Conservation (phyloP, 768 basidiomycete genomes). For the Leccinum uliginosum region DNA sequence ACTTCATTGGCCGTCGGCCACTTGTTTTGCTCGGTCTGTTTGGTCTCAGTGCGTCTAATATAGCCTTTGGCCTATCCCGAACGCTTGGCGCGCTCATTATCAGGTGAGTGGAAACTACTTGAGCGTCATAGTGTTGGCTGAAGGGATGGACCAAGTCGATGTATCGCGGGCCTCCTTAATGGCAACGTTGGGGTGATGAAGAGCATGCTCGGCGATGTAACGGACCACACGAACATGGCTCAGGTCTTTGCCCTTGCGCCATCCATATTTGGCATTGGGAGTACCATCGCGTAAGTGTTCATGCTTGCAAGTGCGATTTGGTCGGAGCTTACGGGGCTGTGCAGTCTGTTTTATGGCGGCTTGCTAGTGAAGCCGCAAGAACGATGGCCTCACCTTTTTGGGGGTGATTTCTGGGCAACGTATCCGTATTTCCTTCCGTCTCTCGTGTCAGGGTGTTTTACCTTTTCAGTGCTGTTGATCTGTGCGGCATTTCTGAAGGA, state of each 20-base stretch:
- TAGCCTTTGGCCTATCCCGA: slow-evolving; percentile 58
- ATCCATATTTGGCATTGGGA: slow-evolving; percentile 25
- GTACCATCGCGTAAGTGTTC: slow-evolving; percentile 28
- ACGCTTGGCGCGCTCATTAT: slow-evolving; percentile 51
- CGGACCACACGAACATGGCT: slow-evolving; percentile 36
- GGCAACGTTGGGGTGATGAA: slow-evolving; percentile 58
- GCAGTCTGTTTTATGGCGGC: slow-evolving; percentile 57
- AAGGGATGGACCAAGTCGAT: slow-evolving; percentile 25
- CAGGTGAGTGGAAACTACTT: slow-evolving; percentile 36
- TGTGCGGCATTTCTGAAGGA: slow-evolving; percentile 27
- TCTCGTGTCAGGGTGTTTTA: slow-evolving; percentile 16
- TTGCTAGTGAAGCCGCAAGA: slow-evolving; percentile 51
- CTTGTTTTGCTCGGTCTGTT: slow-evolving; percentile 51
- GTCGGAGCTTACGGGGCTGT: background rate
- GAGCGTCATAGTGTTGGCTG: background rate
- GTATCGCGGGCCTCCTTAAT: slow-evolving; percentile 34
- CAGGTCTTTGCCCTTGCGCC: slow-evolving; percentile 32
- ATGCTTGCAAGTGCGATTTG: too few species aligned
- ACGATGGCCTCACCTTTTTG: slow-evolving; percentile 47
- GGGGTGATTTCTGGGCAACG: slow-evolving; percentile 33
- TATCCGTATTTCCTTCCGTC: slow-evolving; percentile 38
- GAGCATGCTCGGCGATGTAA: slow-evolving; percentile 62
- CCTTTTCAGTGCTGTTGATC: slow-evolving; percentile 11
- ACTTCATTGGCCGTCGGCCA: slow-evolving; percentile 57
- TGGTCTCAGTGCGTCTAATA: slow-evolving; percentile 48